Evolutionary conservation across 768 basidiomycete genomes (phyloP).

Genomic region (Mrakia gelida): DNA sequence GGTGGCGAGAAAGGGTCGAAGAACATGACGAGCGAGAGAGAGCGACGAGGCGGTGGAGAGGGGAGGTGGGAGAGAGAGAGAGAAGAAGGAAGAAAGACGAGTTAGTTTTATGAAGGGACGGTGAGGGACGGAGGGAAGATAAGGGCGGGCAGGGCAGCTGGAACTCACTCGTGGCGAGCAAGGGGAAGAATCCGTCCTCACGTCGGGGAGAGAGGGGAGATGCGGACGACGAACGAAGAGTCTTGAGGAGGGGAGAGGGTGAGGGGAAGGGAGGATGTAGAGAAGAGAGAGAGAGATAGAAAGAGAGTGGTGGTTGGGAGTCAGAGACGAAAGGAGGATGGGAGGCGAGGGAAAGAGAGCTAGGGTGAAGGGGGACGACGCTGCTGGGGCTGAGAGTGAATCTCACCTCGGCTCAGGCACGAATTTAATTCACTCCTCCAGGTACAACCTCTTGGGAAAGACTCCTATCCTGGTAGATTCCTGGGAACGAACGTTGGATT

Average conservation of each 20-base stretch:
- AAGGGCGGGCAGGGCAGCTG: too few species aligned
- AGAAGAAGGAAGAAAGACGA: slow-evolving; percentile 5
- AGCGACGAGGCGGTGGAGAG: background rate
- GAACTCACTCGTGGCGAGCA: too few species aligned
- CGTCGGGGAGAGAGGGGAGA: too few species aligned
- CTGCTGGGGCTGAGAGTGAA: background rate
- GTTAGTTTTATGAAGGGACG: background rate
- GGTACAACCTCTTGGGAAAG: too few species aligned
- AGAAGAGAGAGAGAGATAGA: background rate
- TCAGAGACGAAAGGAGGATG: background rate
- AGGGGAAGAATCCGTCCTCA: background rate
- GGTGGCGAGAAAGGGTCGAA: background rate
- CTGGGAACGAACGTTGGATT: too few species aligned
- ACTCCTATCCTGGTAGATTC: too few species aligned
- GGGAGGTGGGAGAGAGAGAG: background rate
- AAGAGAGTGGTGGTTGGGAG: background rate
- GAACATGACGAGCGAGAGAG: background rate
- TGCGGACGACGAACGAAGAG: too few species aligned
- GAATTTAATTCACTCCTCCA: too few species aligned
- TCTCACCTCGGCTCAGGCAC: too few species aligned
- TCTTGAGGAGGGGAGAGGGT: too few species aligned
- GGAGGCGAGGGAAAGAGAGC: background rate
- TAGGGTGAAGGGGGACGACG: too few species aligned
- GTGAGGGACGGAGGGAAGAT: background rate
- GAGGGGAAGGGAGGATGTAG: too few species aligned